phyloP scores from a whole-genome alignment of 768 basidiomycete genomes.

The Rhodotorula toruloides region DNA sequence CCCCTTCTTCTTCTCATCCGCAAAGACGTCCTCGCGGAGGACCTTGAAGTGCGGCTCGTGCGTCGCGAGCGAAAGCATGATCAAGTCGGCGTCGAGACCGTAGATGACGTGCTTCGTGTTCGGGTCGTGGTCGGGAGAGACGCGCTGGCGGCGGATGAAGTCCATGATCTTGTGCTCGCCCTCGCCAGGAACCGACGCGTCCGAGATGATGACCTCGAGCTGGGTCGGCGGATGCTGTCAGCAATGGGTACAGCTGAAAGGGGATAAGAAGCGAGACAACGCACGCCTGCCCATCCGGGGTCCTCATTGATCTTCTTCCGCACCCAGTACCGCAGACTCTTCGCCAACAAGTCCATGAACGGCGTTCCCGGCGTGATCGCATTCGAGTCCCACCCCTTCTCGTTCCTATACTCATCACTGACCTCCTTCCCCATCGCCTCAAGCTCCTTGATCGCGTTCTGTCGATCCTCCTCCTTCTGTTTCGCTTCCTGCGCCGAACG shows the following conservation, averaged over 20 bases:
- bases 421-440: constrained; percentile 81
- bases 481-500: constrained; percentile 89
- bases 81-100: constrained; percentile 96
- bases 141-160: constrained; percentile 83
- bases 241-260: not conserved
- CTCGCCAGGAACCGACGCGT: constrained; percentile 94
- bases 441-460: constrained; percentile 82
- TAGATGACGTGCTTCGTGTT: constrained; percentile 97
- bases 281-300: constrained; percentile 87
- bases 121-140: constrained; percentile 81
- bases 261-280: constrained; percentile 41
- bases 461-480: constrained; percentile 81
- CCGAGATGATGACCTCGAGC: constrained; percentile 95
- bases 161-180: constrained; percentile 99
- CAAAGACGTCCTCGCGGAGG: constrained; percentile 93
- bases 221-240: constrained; percentile 43
- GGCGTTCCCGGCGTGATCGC: constrained; percentile 97
- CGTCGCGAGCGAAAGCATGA: constrained; percentile 95
- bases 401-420: constrained; percentile 70
- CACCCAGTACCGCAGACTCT: constrained; percentile 91
- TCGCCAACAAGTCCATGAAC: constrained; percentile 89
- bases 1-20: constrained; percentile 56
- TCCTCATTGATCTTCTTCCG: constrained; percentile 90
- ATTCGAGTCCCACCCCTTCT: constrained; percentile 92
- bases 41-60: constrained; percentile 98